Base-by-base conservation (phyloP, 139 green algal species). In the Ulvella scutata region DNA sequence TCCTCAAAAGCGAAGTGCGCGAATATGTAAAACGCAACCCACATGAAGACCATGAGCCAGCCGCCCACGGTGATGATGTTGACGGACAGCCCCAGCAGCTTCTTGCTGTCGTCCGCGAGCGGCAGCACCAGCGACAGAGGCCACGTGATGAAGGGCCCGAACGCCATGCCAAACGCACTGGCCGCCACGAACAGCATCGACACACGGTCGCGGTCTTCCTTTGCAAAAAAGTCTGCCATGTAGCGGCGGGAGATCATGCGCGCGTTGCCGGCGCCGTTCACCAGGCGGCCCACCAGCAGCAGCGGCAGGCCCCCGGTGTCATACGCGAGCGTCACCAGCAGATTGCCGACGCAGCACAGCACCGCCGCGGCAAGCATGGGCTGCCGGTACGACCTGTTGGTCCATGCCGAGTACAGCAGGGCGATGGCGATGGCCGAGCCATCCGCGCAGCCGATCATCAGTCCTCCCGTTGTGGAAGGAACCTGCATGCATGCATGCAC, bases 221-320 rank as follows among this genome's bases (percentile, higher is more conserved):
- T 77, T n/a, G 35, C 35, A 1, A 87, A 80, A 74, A 84, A 88
- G 59, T 85, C 75, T 38, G 84, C 82, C 33, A 86, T 88, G 82
- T 88, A 88, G 7, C 84, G 76, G 35, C 84, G 77, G 62, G 84
- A 84, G n/a, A 86, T 76, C 2, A 75, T 43, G 2, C 84, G 75
- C 0, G 82, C 84, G 37, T 73, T 76, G 21, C 84, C 81, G 4
- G 82, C 34, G 23, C 84, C 84, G 28, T 78, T 88, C 21, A 84
- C 20, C 37, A 88, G 77, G 21, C 84, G 74, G 4, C 78, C 84
- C 3, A 74, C 13, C 33, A 86, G 60, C 39, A 88, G 77, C 37
- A 87, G 74, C 4, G 44, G 35, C 51, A 88, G 76, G 3, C 31
- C 39, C 35, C 61, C 38, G 34, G 44, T 29, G 43, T 86, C 74